Percentiles rank a stretch among this genome's conserved stretches.
phyloP scores from a whole-genome alignment of 805 yeast species.

The Candida anglica region DNA sequence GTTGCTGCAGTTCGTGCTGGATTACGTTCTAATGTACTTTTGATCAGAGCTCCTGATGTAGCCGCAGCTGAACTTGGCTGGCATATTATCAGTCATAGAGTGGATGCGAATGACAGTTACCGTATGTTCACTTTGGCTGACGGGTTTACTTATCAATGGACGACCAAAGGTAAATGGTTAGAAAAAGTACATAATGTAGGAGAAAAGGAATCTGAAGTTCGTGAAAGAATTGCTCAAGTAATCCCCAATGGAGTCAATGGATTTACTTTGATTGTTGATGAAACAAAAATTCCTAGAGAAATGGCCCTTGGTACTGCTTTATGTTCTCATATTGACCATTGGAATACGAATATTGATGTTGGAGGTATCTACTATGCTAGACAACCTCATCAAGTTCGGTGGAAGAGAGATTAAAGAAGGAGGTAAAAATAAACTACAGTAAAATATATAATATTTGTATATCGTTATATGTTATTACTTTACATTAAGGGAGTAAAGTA shows the following conservation, averaged over 20 bases:
- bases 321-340: slow-evolving; percentile 60
- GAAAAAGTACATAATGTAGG: slow-evolving; percentile 58
- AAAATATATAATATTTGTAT: too few species aligned
- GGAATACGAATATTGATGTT: slow-evolving; percentile 58
- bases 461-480: too few species aligned
- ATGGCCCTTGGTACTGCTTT: slow-evolving; percentile 58
- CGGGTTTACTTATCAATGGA: slow-evolving; percentile 64
- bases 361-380: slow-evolving; percentile 64
- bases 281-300: slow-evolving; percentile 51
- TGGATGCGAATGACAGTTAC: slow-evolving; percentile 59
- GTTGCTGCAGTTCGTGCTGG: slow-evolving; percentile 60
- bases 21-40: slow-evolving; percentile 52
- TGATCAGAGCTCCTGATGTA: slow-evolving; percentile 47
- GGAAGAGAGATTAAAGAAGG: slow-evolving; percentile 51
- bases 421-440: not conserved
- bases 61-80: slow-evolving; percentile 59
- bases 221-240: slow-evolving; percentile 61
- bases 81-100: slow-evolving; percentile 57
- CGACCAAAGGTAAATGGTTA: slow-evolving; percentile 52
- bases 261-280: slow-evolving; percentile 53
- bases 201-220: slow-evolving; percentile 59
- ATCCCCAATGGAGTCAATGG: slow-evolving; percentile 51
- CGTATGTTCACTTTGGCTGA: slow-evolving; percentile 58
- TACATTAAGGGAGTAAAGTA: too few species aligned
- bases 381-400: slow-evolving; percentile 45